These are phyloP conservation scores for Clavispora fructus DNA, from an alignment of 805 yeast genomes.

Conservation along the genomic window DNA sequence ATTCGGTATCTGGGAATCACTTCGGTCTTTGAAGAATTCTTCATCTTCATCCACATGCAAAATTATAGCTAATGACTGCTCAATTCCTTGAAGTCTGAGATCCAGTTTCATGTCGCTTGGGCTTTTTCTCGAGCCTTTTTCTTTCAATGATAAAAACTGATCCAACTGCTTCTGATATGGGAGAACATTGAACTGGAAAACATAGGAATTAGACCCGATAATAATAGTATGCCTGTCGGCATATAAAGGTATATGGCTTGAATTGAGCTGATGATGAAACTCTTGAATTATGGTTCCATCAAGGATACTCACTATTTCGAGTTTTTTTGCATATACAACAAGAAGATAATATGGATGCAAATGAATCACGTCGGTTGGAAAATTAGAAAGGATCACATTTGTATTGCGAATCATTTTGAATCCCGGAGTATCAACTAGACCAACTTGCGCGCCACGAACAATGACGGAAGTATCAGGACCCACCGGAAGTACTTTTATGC, in stretches of 20 bases:
- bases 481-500: constrained; percentile 17
- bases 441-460: constrained; percentile 30
- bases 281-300: constrained; percentile 33
- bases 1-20: constrained; percentile 7
- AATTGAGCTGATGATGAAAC: constrained; percentile 27
- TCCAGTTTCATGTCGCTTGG: constrained; percentile 25
- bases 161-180: constrained; percentile 31
- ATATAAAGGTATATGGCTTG: constrained; percentile 17
- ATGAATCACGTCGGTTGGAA: constrained; percentile 22
- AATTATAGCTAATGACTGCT: constrained; percentile 29
- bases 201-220: constrained; percentile 24
- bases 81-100: constrained; percentile 26
- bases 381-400: constrained; percentile 18
- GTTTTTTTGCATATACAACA: constrained; percentile 23
- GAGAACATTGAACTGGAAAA: constrained; percentile 26
- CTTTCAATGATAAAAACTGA: constrained; percentile 25
- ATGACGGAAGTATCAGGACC: constrained; percentile 15
- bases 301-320: constrained; percentile 31
- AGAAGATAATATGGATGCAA: constrained; percentile 32
- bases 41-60: constrained; percentile 20
- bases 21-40: constrained; percentile 18
- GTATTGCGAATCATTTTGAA: constrained; percentile 9
- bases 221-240: constrained; percentile 7
- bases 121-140: constrained; percentile 9
- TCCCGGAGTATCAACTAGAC: constrained; percentile 10